Percentiles rank a stretch among this genome's conserved stretches.
Evolutionary conservation across 176 grass and related monocot species (phyloP).

Genomic region (Hordeum marinum): DNA sequence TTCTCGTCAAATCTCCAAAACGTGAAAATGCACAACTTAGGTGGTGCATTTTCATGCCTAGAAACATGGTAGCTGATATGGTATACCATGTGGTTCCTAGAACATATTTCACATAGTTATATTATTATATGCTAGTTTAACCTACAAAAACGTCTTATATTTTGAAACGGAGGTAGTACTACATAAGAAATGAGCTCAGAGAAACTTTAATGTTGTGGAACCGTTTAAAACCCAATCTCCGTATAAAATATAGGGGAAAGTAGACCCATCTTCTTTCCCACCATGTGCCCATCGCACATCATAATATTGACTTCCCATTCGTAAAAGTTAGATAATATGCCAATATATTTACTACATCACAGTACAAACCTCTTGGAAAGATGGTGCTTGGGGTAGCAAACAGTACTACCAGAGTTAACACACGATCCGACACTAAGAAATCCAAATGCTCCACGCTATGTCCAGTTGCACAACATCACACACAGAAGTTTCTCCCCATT

Average conservation of each 20-base stretch:
- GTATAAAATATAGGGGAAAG: not conserved
- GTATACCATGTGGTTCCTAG: not conserved
- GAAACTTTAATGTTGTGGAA: not conserved
- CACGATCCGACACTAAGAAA: not conserved
- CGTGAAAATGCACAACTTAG: not conserved
- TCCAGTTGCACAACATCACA: not conserved
- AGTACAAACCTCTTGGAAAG: not conserved
- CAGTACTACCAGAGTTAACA: not conserved
- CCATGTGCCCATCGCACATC: not conserved
- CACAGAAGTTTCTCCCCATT: constrained; percentile 12
- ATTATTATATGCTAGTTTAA: not conserved
- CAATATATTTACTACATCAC: not conserved
- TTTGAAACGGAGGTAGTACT: not conserved
- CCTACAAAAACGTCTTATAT: not conserved
- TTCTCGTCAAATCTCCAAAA: not conserved
- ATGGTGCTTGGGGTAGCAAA: not conserved
- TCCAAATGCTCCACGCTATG: not conserved
- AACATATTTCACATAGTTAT: not conserved
- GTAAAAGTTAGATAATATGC: not conserved
- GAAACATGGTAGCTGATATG: not conserved
- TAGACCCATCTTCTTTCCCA: not conserved
- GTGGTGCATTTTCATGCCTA: not conserved
- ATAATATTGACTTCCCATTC: not conserved
- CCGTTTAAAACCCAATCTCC: not conserved
- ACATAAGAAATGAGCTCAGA: not conserved